phyloP scores from a whole-genome alignment of 129 eudicot species.

The Pittosporum tobira region DNA sequence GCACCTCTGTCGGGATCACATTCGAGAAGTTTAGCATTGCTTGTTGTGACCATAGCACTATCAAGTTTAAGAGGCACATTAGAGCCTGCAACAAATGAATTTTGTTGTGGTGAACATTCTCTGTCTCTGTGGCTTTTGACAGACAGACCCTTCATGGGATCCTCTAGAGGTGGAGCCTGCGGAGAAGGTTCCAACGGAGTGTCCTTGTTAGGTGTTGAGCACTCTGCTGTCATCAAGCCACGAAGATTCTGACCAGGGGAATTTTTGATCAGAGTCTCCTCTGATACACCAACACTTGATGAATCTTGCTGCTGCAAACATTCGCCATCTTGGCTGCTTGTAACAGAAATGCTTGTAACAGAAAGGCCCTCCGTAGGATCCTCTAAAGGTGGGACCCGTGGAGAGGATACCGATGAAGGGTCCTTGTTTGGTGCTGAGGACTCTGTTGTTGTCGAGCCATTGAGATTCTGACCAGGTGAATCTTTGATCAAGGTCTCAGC shows the following conservation, averaged over 20 bases:
- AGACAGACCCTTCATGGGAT: constrained; percentile 1
- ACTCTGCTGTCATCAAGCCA: not conserved
- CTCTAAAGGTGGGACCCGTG: too few species aligned
- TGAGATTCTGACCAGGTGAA: too few species aligned
- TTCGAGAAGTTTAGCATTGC: not conserved
- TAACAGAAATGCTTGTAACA: too few species aligned
- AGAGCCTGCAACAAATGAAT: not conserved
- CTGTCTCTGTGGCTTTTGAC: not conserved
- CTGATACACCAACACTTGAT: constrained; percentile 7
- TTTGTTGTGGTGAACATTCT: not conserved
- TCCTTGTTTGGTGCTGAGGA: too few species aligned
- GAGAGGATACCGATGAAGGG: too few species aligned
- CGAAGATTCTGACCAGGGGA: constrained; percentile 7
- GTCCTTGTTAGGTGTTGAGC: constrained; percentile 8
- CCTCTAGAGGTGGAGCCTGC: not conserved
- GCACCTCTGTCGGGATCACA: not conserved
- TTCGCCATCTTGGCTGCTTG: too few species aligned
- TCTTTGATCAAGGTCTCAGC: too few species aligned
- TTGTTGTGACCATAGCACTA: not conserved
- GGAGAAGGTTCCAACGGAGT: constrained; percentile 8
- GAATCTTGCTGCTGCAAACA: constrained; percentile 21
- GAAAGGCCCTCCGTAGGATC: too few species aligned
- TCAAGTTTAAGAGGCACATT: not conserved
- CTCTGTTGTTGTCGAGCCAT: too few species aligned
- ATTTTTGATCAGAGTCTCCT: constrained; percentile 16